Evolutionary conservation across 345 rosid genomes (phyloP), one percentile per base, ranked within the genome.

Genomic region (Luvunga scandens): DNA sequence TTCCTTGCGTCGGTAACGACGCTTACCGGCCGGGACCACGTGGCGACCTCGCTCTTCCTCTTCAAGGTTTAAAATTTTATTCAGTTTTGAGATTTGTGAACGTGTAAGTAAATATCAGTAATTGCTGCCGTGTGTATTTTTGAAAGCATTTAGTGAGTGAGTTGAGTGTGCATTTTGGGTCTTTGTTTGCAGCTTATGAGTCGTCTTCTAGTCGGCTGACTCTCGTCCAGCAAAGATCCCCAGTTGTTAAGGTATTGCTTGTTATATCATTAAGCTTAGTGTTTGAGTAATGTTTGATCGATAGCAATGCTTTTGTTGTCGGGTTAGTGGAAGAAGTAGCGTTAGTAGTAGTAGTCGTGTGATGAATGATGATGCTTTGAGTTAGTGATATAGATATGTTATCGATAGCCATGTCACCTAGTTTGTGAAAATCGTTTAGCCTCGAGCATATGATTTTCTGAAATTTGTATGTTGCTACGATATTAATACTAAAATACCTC

Each of bases 1-100:
- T 96, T 72, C 98, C 99, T 10, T 96, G 97, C 70, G 89, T 92
- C 71, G 99, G 99, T 7, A 94, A 94, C 72, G 97, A 91, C 33
- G 92, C 99, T 64, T 92, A 90, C 76, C 88, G 91, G 1, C 92
- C 93, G 6, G 57, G 77, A 85, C 93, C 98, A 30, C 78, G 76
- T 50, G 98, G 99, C 57, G 90, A 91, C 27, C 90, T 96, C 36
- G 91, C 91, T 19, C 91, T 94, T 34, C 90, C 99, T 55, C 95
- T 96, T 45, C 97, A 96, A 85, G 97, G 98, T 93, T 22, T 78
- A n/a, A 57, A 4, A 36, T 36, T 21, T 30, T 56, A 65, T 56
- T 22, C 16, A 24, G 14, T 72, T 45, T 78, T 14, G 1, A 28
- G 36, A 4, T 39, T 63, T 27, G 0, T 59, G 56, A n/a, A 16